These are phyloP conservation scores for Fusarium vanettenii DNA, from an alignment of 2,329 filamentous ascomycete genomes.

Conservation along the genomic window DNA sequence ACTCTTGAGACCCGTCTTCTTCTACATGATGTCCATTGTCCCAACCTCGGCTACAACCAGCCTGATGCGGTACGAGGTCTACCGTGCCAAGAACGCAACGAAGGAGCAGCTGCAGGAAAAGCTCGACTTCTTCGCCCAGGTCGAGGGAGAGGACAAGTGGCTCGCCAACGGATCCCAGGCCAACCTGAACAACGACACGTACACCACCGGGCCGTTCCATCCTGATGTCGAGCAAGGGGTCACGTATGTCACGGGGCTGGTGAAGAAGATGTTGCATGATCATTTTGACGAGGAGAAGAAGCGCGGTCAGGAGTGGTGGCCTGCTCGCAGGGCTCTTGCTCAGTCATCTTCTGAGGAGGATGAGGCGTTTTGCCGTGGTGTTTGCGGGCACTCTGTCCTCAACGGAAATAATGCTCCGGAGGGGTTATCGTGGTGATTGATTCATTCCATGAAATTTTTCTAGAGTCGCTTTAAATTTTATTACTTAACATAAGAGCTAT, in stretches of 20 bases:
- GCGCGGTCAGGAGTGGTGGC: slow-evolving; percentile 13
- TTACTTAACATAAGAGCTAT: no score
- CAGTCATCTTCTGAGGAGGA: not conserved
- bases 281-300: slow-evolving; percentile 15
- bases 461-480: no score
- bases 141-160: slow-evolving; percentile 72
- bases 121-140: slow-evolving; percentile 68
- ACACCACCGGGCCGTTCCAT: slow-evolving; percentile 71
- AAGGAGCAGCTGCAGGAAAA: slow-evolving; percentile 68
- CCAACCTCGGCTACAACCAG: slow-evolving; percentile 62
- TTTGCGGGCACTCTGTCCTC: slow-evolving; percentile 1
- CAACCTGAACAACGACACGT: slow-evolving; percentile 70
- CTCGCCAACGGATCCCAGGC: slow-evolving; percentile 68
- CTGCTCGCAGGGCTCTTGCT: slow-evolving; percentile 3
- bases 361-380: slow-evolving; percentile 11
- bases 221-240: slow-evolving; percentile 65
- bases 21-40: slow-evolving; percentile 71
- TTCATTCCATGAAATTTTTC: no score
- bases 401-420: not conserved
- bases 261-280: slow-evolving; percentile 10
- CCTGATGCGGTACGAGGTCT: slow-evolving; percentile 71
- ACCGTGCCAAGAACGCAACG: slow-evolving; percentile 66
- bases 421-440: not conserved
- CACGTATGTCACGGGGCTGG: slow-evolving; percentile 3
- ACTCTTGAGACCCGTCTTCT: slow-evolving; percentile 62